These are phyloP conservation scores for Phialophora macrospora DNA, from an alignment of 2,329 filamentous ascomycete genomes.

Conservation along the genomic window DNA sequence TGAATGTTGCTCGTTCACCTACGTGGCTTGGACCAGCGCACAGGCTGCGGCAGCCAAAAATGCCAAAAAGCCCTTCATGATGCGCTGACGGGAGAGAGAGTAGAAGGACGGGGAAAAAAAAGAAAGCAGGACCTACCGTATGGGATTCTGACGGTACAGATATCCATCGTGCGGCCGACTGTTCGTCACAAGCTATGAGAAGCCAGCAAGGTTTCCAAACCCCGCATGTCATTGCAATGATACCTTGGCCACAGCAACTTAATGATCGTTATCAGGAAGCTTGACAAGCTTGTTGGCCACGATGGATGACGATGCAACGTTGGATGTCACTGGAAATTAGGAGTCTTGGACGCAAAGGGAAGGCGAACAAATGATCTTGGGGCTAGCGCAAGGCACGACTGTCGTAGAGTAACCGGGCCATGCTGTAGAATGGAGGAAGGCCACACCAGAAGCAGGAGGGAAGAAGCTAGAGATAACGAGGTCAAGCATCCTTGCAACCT, in stretches of 20 bases:
- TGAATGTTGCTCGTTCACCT: slow-evolving; percentile 1
- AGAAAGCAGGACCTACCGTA: neutral
- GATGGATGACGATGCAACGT: slow-evolving; percentile 22
- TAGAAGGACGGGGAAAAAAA: neutral
- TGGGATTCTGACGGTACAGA: neutral
- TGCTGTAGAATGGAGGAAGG: neutral
- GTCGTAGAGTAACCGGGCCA: neutral
- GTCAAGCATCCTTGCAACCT: neutral
- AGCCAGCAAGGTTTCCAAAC: neutral
- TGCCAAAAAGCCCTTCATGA: slow-evolving; percentile 21
- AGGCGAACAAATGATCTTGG: slow-evolving; percentile 22
- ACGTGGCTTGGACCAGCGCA: slow-evolving; percentile 25
- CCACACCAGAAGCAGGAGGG: neutral
- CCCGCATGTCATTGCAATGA: slow-evolving; percentile 9
- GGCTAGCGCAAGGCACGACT: slow-evolving; percentile 2
- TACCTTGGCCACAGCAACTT: neutral
- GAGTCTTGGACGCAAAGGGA: slow-evolving; percentile 21
- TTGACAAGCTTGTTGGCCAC: slow-evolving; percentile 20
- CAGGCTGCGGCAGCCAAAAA: slow-evolving; percentile 19
- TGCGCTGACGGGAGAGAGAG: neutral
- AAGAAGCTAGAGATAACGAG: slow-evolving; percentile 7
- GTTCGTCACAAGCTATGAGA: slow-evolving; percentile 5
- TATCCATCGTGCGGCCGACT: slow-evolving; percentile 11
- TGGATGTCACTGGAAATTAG: slow-evolving; percentile 12
- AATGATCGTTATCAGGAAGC: slow-evolving; percentile 12